Base-by-base conservation (phyloP, 257 asterid species). In the Petrea volubilis region DNA sequence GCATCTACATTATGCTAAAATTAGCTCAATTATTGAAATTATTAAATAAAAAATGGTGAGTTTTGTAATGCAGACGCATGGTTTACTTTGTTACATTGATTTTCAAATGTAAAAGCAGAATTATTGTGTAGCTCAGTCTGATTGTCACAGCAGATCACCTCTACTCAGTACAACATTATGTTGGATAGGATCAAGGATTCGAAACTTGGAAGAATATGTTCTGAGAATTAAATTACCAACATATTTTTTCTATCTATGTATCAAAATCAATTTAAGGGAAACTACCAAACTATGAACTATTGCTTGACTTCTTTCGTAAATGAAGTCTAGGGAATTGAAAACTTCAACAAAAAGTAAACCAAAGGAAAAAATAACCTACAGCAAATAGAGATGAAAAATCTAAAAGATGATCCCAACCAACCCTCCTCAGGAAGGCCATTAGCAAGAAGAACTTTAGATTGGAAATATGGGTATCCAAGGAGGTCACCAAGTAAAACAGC, bases 1-100 rank as follows among this genome's bases (percentile, higher is more conserved):
- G 33, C 56, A n/a, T 74, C 27, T 56, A 31, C 25, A 43, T 31
- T 15, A 38, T 46, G 64, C 57, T 25, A 59, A n/a, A 33, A 66
- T 58, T 12, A 12, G 74, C 53, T 55, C 50, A 18, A 15, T 46
- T 17, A 33, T 56, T 27, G 14, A 29, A n/a, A 25, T 47, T 44
- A 25, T 40, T 11, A 38, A 38, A 36, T 36, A 57, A 20, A 13
- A 25, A 69, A 62, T 31, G 34, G n/a, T 6, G 4, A 43, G 58
- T 27, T 47, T 7, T 44, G 38, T 27, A 55, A 38, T 52, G 10
- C 43, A 38, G 53, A 61, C 17, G 14, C 38, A 29, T 68, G 43
- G 10, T 31, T 40, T 53, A 58, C 46, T 47, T 24, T 49, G 59
- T 40, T 25, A 67, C 5, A 58, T 46, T 41, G 60, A 34, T 12